Evolutionary conservation across 2,329 filamentous ascomycete species (phyloP), one percentile per base, ranked within the genome.

Genomic region (Huntiella decipiens): DNA sequence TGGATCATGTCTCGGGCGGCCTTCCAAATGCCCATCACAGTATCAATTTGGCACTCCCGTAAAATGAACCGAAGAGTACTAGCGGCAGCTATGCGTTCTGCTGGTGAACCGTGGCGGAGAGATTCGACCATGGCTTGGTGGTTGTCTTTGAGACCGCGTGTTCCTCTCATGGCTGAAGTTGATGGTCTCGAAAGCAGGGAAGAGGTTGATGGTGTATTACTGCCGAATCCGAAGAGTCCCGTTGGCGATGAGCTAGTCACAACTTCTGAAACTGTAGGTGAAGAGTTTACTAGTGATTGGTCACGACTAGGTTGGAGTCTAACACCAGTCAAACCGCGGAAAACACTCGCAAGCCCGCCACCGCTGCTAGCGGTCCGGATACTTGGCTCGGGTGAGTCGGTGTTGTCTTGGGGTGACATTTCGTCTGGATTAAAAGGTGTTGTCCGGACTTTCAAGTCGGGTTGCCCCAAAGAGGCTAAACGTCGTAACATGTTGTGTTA

Each of bases 1-100:
- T 77, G 66, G 49, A 81, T 74, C 49, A 82, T 62, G 53, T 81
- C 76, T 56, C 76, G 77, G 39, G 68, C 74, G 11, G 74, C 73
- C 51, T 74, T 70, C 74, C 77, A 82, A 47, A 82, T 76, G 39
- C 74, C 70, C 42, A 73, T 62, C 10, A 76, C 67, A 4, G 71
- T 67, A 48, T 68, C 70, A 22, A 78, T 60, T 4, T 74, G 71
- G 54, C 73, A 74, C 51, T 77, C 73, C 31, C 67, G 60, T 32
- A 79, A 66, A 48, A 70, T 65, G 53, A 66, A 61, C 37, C 71
- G 69, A 36, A 80, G 60, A n/a, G 67, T 64, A 47, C 67, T 65
- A 38, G 74, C 75, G 6, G 75, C 76, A 17, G 67, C 60, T 16
- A 76, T 63, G 36, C 74, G 66, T 52, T 77, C 73, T 51, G 59